These are phyloP conservation scores for Favolaschia claudopus DNA, from an alignment of 768 basidiomycete species.

Conservation along the genomic window DNA sequence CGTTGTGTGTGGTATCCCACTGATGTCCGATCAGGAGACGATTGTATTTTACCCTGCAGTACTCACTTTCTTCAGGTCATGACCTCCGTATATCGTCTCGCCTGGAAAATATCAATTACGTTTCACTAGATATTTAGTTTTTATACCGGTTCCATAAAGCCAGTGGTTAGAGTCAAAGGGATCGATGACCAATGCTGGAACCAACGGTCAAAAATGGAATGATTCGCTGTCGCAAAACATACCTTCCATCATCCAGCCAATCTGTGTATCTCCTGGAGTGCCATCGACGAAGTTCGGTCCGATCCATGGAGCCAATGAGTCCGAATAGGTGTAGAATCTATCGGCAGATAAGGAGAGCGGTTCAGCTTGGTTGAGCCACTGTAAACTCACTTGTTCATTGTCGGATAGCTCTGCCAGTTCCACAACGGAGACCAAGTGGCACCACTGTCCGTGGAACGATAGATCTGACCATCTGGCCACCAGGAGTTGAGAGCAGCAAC, in stretches of 20 bases:
- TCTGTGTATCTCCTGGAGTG: conserved; percentile 53
- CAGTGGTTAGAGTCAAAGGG: conserved; percentile 75
- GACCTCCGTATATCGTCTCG: conserved; percentile 67
- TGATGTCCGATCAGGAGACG: conserved; percentile 26
- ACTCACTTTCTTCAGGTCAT: conserved; percentile 31
- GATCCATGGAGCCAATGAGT: conserved; percentile 66
- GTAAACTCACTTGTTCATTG: conserved; percentile 44
- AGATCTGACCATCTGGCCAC: conserved; percentile 75
- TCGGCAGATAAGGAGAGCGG: conserved; percentile 25
- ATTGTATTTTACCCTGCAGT: neutral
- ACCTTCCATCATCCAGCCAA: conserved; percentile 81
- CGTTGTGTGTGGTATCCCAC: conserved; percentile 68
- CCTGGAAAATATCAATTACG: neutral
- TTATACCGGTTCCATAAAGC: conserved; percentile 69
- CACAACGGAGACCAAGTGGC: conserved; percentile 66
- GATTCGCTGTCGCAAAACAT: conserved; percentile 10
- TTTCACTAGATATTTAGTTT: neutral
- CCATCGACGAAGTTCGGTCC: conserved; percentile 57
- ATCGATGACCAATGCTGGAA: conserved; percentile 61
- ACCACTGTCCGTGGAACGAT: conserved; percentile 65
- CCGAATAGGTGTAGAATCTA: conserved; percentile 60
- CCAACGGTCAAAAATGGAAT: neutral
- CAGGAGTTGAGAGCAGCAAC: conserved; percentile 71
- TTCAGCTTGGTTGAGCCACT: conserved; percentile 18
- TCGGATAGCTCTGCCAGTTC: conserved; percentile 59